Evolutionary conservation across 176 grass and related monocot genomes (phyloP), one percentile per base, ranked within the genome.

Genomic region (Avena atlantica): DNA sequence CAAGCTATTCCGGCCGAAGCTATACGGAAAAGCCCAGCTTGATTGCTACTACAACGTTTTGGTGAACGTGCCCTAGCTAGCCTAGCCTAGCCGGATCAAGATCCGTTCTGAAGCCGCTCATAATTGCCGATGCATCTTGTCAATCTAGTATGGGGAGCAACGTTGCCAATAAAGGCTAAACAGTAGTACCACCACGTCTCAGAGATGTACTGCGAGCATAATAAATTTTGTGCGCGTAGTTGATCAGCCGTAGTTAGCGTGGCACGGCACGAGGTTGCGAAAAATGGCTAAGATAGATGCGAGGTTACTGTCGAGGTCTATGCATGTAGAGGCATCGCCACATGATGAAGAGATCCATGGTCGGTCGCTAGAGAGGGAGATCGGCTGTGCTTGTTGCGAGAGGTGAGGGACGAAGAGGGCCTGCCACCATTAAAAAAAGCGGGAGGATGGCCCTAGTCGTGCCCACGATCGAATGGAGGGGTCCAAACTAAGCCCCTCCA

Each of bases 401-500:
- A 81, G 75, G 75, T 78, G 76, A 53, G 76, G 37, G 55, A 29
- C 27, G 27, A 13, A 31, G 34, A 81, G 48, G 62, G 81, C 71
- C 72, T 76, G 78, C 36, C 62, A 60, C 59, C 83, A 66, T 83
- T 78, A 90, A 86, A 83, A 72, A 78, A 90, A 78, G 72, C 20
- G 24, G 34, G 44, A 47, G 9, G 72, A 55, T 55, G 84, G 65
- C 27, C 71, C 73, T 78, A 85, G 79, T 62, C 15, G 84, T 87
- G 84, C 14, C 8, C 37, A 24, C 62, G 60, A 76, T 23, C 73
- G 23, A 27, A 34, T 19, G 53, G 25, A 15, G 25, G 12, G 27
- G 83, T 76, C 72, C 55, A 44, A 70, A 53, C 56, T 58, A 55
- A 37, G 67, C 84, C 56, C 56, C 83, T 66, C 40, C 85, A 87